These are phyloP conservation scores for Laguncularia racemosa DNA, from an alignment of 345 rosid genomes.

Conservation along the genomic window DNA sequence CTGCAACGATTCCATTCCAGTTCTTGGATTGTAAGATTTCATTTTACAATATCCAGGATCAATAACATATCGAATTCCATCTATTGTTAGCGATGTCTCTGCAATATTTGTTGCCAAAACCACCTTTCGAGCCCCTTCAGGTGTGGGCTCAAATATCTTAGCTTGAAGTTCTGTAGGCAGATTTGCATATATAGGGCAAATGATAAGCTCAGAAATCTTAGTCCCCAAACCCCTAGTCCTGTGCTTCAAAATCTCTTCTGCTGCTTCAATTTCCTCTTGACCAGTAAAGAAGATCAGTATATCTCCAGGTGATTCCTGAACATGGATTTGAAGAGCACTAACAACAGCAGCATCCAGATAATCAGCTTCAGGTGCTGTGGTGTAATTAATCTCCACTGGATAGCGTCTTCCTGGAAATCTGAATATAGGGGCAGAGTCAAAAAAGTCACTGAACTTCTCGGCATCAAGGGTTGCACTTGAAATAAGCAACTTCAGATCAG, in stretches of 20 bases:
- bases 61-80: conserved; percentile 86
- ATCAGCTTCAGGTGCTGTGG: conserved; percentile 98
- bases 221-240: conserved; percentile 88
- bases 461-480: conserved; percentile 99
- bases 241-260: conserved; percentile 85
- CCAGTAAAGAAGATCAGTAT: conserved; percentile 87
- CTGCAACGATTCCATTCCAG: conserved; percentile 96
- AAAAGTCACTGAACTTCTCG: conserved; percentile 92
- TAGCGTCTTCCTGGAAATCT: conserved; percentile 92
- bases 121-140: conserved; percentile 95
- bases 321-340: conserved; percentile 83
- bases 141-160: conserved; percentile 95
- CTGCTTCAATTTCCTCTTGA: conserved; percentile 96
- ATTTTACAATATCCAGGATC: conserved; percentile 97
- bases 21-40: conserved; percentile 94
- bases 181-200: conserved; percentile 95
- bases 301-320: conserved; percentile 76
- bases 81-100: conserved; percentile 92
- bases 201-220: conserved; percentile 86
- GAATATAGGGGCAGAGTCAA: conserved; percentile 91
- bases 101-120: conserved; percentile 96
- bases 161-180: conserved; percentile 96
- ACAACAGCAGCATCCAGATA: conserved; percentile 94
- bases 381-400: conserved; percentile 90
- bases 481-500: conserved; percentile 80